phyloP scores from a whole-genome alignment of 2,329 filamentous ascomycete species.

The Cercospora sp. region DNA sequence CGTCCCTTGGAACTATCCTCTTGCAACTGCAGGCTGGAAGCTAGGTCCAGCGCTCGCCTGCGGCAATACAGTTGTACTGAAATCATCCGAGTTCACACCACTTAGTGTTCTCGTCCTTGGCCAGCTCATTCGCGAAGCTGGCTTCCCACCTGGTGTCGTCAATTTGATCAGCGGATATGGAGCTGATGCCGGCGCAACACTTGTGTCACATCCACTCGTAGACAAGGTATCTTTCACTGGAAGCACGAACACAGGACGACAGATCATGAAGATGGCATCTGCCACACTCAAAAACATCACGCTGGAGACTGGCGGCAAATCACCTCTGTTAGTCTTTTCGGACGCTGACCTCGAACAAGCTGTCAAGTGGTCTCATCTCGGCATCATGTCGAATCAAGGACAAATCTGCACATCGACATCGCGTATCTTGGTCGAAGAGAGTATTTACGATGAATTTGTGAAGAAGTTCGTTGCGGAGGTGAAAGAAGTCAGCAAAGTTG shows the following conservation, averaged over 20 bases:
- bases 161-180: conserved; percentile 75
- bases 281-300: conserved; percentile 64
- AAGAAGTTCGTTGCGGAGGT: conserved; percentile 61
- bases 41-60: conserved; percentile 65
- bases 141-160: conserved; percentile 75
- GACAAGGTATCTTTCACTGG: conserved; percentile 81
- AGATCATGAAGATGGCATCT: conserved; percentile 76
- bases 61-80: conserved; percentile 58
- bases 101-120: conserved; percentile 54
- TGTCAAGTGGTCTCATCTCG: conserved; percentile 66
- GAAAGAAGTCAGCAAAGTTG: conserved; percentile 59
- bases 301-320: conserved; percentile 62
- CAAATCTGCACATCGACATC: conserved; percentile 62
- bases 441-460: conserved; percentile 64
- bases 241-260: conserved; percentile 67
- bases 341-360: conserved; percentile 61
- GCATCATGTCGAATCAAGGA: conserved; percentile 60
- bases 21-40: conserved; percentile 75
- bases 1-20: conserved; percentile 78
- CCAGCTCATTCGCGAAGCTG: conserved; percentile 67
- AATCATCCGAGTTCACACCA: conserved; percentile 58
- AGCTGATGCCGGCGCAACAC: conserved; percentile 64
- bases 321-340: conserved; percentile 58
- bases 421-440: conserved; percentile 57
- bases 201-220: conserved; percentile 66